phyloP scores from a whole-genome alignment of 2,329 filamentous ascomycete genomes.

The Hypocrella siamensis region DNA sequence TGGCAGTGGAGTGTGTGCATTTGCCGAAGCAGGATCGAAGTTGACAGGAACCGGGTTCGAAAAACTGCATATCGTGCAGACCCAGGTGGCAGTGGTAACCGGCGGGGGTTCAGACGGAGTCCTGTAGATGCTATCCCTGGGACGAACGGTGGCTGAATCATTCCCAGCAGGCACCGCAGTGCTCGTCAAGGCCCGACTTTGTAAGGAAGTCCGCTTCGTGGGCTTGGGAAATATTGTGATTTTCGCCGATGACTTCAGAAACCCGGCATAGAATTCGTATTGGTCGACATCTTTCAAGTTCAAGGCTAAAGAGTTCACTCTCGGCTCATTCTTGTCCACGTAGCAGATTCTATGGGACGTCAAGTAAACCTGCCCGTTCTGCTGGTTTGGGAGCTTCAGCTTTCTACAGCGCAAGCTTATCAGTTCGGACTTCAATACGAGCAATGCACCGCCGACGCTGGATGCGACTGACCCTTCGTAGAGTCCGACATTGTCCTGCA shows the following conservation, averaged over 20 bases:
- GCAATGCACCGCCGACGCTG: neutral
- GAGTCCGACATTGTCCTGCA: conserved; percentile 91
- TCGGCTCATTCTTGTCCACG: conserved; percentile 74
- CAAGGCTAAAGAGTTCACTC: conserved; percentile 69
- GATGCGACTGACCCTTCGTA: conserved; percentile 71
- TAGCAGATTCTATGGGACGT: conserved; percentile 95
- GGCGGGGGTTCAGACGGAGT: conserved; percentile 23
- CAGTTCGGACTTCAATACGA: too few species aligned
- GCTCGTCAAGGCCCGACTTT: conserved; percentile 34
- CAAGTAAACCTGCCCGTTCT: conserved; percentile 91
- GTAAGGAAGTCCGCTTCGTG: conserved; percentile 45
- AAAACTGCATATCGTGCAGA: conserved; percentile 91
- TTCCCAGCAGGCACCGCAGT: conserved; percentile 30
- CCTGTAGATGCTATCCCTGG: conserved; percentile 26
- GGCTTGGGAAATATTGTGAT: conserved; percentile 79
- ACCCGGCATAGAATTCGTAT: conserved; percentile 83
- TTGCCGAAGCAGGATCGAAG: conserved; percentile 75
- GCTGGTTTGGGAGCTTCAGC: conserved; percentile 84
- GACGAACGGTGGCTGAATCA: conserved; percentile 28
- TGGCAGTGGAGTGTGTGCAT: conserved; percentile 61
- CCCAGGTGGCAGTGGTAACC: conserved; percentile 62
- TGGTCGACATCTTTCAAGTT: conserved; percentile 85
- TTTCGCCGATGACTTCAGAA: conserved; percentile 89
- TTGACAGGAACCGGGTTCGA: conserved; percentile 87
- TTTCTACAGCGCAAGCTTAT: conserved; percentile 50